phyloP scores from a whole-genome alignment of 805 yeast genomes.

The Nadsonia fulvescens region DNA sequence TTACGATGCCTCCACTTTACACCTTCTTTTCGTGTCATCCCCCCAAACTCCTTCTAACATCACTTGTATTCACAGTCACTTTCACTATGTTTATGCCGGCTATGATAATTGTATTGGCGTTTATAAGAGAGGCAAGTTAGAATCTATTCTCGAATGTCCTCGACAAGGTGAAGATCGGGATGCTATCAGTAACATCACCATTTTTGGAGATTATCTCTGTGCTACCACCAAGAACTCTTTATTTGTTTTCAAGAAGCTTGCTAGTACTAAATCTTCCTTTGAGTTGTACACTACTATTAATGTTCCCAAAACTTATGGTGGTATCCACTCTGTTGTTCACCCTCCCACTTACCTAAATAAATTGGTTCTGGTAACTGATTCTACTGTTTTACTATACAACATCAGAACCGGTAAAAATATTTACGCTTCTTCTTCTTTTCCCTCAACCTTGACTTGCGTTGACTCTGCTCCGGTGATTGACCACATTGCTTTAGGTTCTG shows the following conservation, averaged over 20 bases:
- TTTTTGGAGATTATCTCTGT: constrained; percentile 67
- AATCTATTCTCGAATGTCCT: constrained; percentile 21
- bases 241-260: too few relatives aligned
- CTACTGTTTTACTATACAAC: constrained; percentile 45
- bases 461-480: constrained; percentile 81
- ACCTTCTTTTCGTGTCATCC: constrained; percentile 70
- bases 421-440: constrained; percentile 29
- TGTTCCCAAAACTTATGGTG: constrained; percentile 47
- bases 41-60: constrained; percentile 56
- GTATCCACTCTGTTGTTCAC: constrained; percentile 52
- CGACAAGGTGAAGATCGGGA: constrained; percentile 17
- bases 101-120: constrained; percentile 51
- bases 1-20: constrained; percentile 72
- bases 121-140: constrained; percentile 64
- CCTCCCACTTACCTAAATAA: constrained; percentile 88
- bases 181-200: constrained; percentile 30
- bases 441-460: constrained; percentile 46
- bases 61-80: constrained; percentile 57
- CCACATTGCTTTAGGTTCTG: constrained; percentile 58
- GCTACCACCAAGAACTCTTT: constrained; percentile 32
- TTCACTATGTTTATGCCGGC: constrained; percentile 68
- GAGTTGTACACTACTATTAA: constrained; percentile 49
- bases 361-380: constrained; percentile 61
- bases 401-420: constrained; percentile 60
- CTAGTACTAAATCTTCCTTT: constrained; percentile 15